Percentiles rank a stretch among this genome's conserved stretches.
phyloP scores from a whole-genome alignment of 2,329 filamentous ascomycete species.

The Diaporthe sp. region DNA sequence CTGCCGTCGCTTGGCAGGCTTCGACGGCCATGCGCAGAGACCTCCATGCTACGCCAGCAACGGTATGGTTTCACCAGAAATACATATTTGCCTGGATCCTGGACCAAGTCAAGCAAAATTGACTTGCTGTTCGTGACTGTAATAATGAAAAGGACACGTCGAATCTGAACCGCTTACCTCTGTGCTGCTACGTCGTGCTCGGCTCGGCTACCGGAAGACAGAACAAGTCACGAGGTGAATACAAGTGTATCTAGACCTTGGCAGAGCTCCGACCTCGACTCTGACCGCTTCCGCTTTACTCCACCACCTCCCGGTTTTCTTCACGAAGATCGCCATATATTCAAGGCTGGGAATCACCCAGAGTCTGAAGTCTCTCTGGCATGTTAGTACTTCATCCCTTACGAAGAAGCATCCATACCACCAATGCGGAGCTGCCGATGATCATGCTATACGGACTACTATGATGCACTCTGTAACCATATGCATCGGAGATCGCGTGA shows the following conservation, averaged over 20 bases:
- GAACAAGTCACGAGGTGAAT: not conserved
- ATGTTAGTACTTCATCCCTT: not conserved
- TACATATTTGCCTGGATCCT: not conserved
- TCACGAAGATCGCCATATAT: not conserved
- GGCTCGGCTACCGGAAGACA: not conserved
- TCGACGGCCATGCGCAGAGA: not conserved
- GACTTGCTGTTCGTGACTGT: too few species aligned
- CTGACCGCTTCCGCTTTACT: not conserved
- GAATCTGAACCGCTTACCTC: not conserved
- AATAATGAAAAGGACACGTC: not conserved
- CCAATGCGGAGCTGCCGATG: not conserved
- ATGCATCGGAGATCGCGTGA: not conserved
- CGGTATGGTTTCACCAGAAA: not conserved
- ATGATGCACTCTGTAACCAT: not conserved
- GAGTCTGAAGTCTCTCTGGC: not conserved
- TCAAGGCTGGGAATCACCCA: too few species aligned
- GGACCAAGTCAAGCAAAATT: not conserved
- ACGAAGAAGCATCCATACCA: not conserved
- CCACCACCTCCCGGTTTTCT: not conserved
- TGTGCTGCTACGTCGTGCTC: not conserved
- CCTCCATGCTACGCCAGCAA: conserved; percentile 1
- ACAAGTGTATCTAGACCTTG: not conserved
- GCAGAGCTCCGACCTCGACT: not conserved
- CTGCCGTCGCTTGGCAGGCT: not conserved
- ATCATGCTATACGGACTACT: not conserved